Evolutionary conservation across 2,329 filamentous ascomycete genomes (phyloP).

Genomic region (Beauveria medogensis): DNA sequence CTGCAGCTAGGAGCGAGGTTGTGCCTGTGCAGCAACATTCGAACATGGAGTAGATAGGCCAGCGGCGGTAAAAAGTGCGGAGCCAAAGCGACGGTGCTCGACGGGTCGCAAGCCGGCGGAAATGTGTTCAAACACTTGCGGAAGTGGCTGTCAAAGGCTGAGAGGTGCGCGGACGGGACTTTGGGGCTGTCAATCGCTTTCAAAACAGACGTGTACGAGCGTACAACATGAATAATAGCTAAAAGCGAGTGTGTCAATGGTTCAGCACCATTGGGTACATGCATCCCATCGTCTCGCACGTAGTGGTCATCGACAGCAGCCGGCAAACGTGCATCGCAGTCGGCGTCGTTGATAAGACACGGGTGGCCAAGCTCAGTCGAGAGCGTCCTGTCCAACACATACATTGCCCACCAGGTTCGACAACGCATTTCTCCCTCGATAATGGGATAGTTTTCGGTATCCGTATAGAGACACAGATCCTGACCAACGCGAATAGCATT

Average conservation of each 20-base stretch:
- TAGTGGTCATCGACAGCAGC: constrained; percentile 74
- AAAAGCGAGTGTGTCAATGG: constrained; percentile 64
- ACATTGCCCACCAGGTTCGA: constrained; percentile 89
- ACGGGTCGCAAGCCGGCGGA: constrained; percentile 63
- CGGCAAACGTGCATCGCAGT: constrained; percentile 79
- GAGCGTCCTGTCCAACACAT: constrained; percentile 76
- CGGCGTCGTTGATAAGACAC: constrained; percentile 73
- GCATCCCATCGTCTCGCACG: constrained; percentile 51
- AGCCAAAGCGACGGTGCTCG: constrained; percentile 59
- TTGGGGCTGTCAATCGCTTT: constrained; percentile 61
- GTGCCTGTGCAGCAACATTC: constrained; percentile 80
- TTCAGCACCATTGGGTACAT: constrained; percentile 41
- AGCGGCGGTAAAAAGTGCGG: constrained; percentile 67
- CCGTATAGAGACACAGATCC: constrained; percentile 71
- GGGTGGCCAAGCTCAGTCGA: constrained; percentile 76
- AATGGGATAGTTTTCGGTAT: constrained; percentile 63
- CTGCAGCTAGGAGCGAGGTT: constrained; percentile 71
- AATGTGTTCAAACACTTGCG: constrained; percentile 65
- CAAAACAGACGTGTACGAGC: constrained; percentile 65
- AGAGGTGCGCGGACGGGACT: constrained; percentile 59
- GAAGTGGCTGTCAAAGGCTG: constrained; percentile 78
- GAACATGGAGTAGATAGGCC: constrained; percentile 70
- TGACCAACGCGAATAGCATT: constrained; percentile 73
- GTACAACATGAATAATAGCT: constrained; percentile 72
- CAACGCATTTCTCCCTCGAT: constrained; percentile 81